Evolutionary conservation across 257 asterid genomes (phyloP).

Genomic region (Handroanthus guayacan): DNA sequence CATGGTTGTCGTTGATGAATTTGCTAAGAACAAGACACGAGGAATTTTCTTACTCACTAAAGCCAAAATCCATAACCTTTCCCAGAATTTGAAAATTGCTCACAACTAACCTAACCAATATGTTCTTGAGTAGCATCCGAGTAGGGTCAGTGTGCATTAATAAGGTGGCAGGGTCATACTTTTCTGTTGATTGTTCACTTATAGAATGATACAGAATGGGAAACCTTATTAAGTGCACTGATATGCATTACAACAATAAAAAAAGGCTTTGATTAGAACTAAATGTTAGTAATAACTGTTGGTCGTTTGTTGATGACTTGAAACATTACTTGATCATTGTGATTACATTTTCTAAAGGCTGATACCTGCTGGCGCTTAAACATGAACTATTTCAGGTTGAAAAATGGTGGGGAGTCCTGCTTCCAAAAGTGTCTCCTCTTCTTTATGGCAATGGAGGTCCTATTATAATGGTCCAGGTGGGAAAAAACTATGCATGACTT

Average conservation of each 20-base stretch:
- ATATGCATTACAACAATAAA: too few relatives aligned
- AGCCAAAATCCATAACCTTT: neutral
- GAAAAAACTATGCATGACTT: constrained; percentile 21
- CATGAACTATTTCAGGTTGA: constrained; percentile 63
- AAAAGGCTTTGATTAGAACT: neutral
- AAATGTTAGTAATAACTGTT: neutral
- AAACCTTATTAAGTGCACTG: neutral
- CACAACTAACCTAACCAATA: neutral
- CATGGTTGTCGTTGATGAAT: neutral
- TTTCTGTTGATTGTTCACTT: neutral
- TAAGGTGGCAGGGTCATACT: neutral
- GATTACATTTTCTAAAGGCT: constrained; percentile 7
- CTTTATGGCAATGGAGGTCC: constrained; percentile 92
- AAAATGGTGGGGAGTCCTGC: constrained; percentile 87
- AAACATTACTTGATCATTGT: constrained; percentile 15
- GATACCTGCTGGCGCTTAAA: constrained; percentile 17
- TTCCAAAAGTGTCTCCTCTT: constrained; percentile 77
- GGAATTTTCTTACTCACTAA: neutral
- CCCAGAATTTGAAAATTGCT: neutral
- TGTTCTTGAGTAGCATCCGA: neutral
- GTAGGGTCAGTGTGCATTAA: neutral
- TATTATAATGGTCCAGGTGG: constrained; percentile 89
- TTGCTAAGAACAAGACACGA: neutral
- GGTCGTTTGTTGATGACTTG: constrained; percentile 15
- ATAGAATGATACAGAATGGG: neutral